Conservation (phyloP, 148 eudicot genomes). For the Silene conica region DNA sequence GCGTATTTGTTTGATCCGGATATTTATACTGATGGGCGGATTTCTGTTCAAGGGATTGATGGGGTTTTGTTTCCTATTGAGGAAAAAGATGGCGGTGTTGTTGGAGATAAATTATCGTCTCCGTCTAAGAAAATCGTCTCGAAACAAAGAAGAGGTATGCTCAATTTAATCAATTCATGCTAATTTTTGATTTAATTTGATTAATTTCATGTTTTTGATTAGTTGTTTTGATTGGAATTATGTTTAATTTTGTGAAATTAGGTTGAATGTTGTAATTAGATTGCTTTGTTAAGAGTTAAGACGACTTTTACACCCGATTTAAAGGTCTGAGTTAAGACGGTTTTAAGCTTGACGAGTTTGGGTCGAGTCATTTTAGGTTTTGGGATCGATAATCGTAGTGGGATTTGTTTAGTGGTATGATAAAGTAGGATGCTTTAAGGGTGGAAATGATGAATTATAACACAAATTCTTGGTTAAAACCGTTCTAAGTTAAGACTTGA, state of each 20-base stretch:
- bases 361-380: no score
- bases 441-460: background rate
- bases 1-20: conserved; percentile 70
- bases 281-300: no score
- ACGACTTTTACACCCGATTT: no score
- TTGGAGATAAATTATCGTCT: background rate
- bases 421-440: no score
- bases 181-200: no score
- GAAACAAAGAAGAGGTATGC: conserved; percentile 10
- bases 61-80: conserved; percentile 51
- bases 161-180: no score
- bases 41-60: conserved; percentile 64
- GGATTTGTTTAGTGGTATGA: no score
- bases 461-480: background rate
- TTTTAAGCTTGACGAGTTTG: no score
- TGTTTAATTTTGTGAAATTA: no score
- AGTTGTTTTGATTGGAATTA: background rate
- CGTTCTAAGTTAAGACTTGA: no score
- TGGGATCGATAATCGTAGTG: no score
- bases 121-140: conserved; percentile 20
- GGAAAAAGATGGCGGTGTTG: conserved; percentile 26
- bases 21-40: conserved; percentile 59
- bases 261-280: background rate
- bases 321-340: background rate
- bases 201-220: background rate